phyloP scores from a whole-genome alignment of 108 stramenopile species.

The Cyclotella cryptica region DNA sequence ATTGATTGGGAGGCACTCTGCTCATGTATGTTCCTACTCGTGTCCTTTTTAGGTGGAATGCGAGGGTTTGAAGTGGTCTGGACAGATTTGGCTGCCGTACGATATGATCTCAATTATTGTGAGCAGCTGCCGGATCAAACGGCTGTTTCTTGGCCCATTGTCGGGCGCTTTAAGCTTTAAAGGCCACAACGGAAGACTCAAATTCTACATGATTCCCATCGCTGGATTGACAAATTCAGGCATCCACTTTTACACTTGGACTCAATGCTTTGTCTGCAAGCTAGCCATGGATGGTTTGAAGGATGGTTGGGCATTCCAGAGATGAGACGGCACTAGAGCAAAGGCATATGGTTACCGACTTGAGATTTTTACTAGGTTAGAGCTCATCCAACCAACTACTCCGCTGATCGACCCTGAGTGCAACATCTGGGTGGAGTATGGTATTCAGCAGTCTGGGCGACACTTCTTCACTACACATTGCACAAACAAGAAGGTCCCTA shows the following conservation, averaged over 20 bases:
- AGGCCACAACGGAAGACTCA: background rate
- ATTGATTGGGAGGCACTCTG: background rate
- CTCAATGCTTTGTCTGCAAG: slow-evolving; percentile 4
- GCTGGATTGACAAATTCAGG: slow-evolving; percentile 16
- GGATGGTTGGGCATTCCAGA: background rate
- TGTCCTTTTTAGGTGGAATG: background rate
- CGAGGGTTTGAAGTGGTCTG: no score
- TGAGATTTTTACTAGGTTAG: background rate
- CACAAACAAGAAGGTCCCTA: no score
- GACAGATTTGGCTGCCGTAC: no score
- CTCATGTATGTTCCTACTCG: background rate
- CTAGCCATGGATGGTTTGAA: background rate
- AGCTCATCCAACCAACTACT: slow-evolving; percentile 1
- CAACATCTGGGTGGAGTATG: no score
- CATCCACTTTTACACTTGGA: slow-evolving; percentile 16
- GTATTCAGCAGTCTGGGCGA: background rate
- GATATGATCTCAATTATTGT: background rate
- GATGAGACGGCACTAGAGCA: background rate
- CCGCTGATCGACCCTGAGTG: background rate
- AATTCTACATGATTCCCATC: slow-evolving; percentile 17
- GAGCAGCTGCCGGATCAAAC: background rate
- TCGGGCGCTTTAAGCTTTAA: slow-evolving; percentile 18
- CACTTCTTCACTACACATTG: background rate
- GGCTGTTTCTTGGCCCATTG: slow-evolving; percentile 19
- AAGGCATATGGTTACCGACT: background rate